Conservation (phyloP, 2,329 filamentous ascomycete genomes). For the Calonectria montana region DNA sequence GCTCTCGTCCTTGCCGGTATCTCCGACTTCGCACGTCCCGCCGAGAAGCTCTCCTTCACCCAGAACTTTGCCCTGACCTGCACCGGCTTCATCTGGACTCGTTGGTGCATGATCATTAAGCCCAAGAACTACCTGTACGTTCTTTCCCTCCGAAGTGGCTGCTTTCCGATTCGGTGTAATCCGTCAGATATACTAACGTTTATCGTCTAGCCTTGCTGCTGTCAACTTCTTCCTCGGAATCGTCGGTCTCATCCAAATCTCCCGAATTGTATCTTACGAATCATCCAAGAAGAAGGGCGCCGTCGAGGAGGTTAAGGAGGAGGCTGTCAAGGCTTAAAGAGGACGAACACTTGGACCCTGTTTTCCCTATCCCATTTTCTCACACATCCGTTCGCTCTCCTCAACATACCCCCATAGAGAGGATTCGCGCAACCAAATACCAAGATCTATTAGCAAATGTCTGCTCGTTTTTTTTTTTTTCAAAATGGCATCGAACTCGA, state of each 20-base stretch:
- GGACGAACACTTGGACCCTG: not conserved
- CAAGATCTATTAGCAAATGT: not conserved
- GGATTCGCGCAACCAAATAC: not conserved
- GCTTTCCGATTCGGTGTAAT: not conserved
- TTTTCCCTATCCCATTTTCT: not conserved
- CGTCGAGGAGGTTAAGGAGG: slow-evolving; percentile 56
- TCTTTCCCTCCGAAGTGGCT: not conserved
- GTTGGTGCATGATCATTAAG: slow-evolving; percentile 98
- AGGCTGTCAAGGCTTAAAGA: slow-evolving; percentile 39
- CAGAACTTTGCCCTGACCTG: slow-evolving; percentile 92
- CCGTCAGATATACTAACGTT: not conserved
- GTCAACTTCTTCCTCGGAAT: slow-evolving; percentile 98
- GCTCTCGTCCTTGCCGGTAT: slow-evolving; percentile 91
- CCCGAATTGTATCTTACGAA: slow-evolving; percentile 78
- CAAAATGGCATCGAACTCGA: not conserved
- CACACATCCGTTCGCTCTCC: not conserved
- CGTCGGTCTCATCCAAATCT: slow-evolving; percentile 85
- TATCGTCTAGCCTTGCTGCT: slow-evolving; percentile 76
- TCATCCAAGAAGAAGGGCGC: slow-evolving; percentile 66
- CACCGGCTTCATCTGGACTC: slow-evolving; percentile 96
- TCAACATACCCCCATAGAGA: not conserved
- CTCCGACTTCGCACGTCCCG: slow-evolving; percentile 90
- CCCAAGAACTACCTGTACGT: slow-evolving; percentile 88
- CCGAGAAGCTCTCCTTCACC: slow-evolving; percentile 90
- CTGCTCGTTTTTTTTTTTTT: not conserved